Base-by-base conservation (phyloP, 768 basidiomycete genomes). In the Amanita pseudoporphyria region DNA sequence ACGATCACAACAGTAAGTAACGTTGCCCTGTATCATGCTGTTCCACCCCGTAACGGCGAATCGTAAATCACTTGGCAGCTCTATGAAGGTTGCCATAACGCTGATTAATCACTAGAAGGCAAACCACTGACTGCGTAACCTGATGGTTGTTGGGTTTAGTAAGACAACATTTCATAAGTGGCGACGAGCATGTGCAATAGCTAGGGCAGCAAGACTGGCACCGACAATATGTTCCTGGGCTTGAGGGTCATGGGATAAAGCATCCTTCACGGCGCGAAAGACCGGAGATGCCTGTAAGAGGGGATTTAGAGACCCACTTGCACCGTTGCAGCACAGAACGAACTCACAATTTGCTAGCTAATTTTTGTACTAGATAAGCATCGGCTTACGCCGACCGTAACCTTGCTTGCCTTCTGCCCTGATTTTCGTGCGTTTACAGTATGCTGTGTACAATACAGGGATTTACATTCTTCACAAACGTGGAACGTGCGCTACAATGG, bases 11-110 rank as follows among this genome's bases (percentile, higher is more conserved):
- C n/a, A n/a, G n/a, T n/a, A 68, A 3, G 84, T 79, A 58, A 87
- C 81, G 57, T 88, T 90, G 30, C 86, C 87, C 55, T 88, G 86
- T 0, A 79, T 84, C 71, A 77, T 82, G 22, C 71, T 59, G 62
- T 87, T 88, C 87, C 86, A 90, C 12, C 59, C 57, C 6, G 60
- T 60, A 31, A 76, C 67, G 22, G 69, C 65, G 52, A 71, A 80
- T 42, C 71, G 71, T 53, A 85, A 62, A 22, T 75, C 67, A 30
- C 63, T 55, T 0, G 87, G 87, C 24, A 87, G 72, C 6, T 74
- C 74, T 33, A 77, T 47, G 57, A 79, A 73, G 13, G 81, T 78
- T 28, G 69, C 72, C 14, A 67, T 58, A 53, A 88, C 75, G 58
- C 87, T 88, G 38, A 39, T 30, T 31, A 18, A 47, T 44, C 30